A percentile compares a stretch with the other conserved stretches of the same genome.
Conservation (phyloP, 495 filamentous ascomycete species). For the Opeltia flavorubescens region DNA sequence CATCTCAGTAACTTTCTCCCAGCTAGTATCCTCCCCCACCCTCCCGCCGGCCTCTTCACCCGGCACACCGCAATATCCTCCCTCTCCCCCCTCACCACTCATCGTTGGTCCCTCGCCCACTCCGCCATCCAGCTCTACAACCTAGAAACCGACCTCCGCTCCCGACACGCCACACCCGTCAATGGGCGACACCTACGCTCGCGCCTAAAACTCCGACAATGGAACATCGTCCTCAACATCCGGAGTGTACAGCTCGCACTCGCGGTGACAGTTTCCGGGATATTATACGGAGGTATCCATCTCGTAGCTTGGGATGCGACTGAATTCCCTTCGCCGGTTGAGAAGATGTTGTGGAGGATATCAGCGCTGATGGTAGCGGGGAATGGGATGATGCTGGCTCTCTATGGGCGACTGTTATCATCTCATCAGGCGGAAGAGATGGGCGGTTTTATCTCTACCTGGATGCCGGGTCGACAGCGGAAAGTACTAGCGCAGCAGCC, state of each 20-base stretch:
- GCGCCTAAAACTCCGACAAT: background rate
- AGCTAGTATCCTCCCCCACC: background rate
- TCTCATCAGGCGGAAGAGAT: too few relatives aligned
- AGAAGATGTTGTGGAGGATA: conserved; percentile 20
- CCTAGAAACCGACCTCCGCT: conserved; percentile 4
- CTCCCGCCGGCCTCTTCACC: background rate
- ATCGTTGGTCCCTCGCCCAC: background rate
- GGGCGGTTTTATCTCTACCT: too few relatives aligned
- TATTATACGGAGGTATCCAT: conserved; percentile 17
- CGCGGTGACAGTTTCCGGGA: conserved; percentile 7
- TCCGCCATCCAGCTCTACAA: background rate
- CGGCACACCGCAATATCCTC: background rate
- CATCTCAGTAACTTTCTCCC: background rate
- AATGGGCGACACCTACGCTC: conserved; percentile 1
- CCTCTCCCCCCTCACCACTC: background rate
- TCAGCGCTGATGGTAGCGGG: conserved; percentile 9
- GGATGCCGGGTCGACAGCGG: too few relatives aligned
- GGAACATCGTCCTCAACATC: conserved; percentile 15
- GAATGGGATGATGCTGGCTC: conserved; percentile 4
- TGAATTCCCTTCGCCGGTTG: conserved; percentile 15
- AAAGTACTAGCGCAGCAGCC: too few relatives aligned
- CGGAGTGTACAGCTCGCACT: conserved; percentile 9
- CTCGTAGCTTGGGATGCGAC: conserved; percentile 20
- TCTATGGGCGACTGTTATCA: conserved; percentile 10
- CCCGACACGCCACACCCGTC: conserved; percentile 3